A percentile compares a stretch with the other conserved stretches of the same genome.
Evolutionary conservation across 1,284 basidiomycete genomes (phyloP).

Genomic region (Tilletiaria anomala): DNA sequence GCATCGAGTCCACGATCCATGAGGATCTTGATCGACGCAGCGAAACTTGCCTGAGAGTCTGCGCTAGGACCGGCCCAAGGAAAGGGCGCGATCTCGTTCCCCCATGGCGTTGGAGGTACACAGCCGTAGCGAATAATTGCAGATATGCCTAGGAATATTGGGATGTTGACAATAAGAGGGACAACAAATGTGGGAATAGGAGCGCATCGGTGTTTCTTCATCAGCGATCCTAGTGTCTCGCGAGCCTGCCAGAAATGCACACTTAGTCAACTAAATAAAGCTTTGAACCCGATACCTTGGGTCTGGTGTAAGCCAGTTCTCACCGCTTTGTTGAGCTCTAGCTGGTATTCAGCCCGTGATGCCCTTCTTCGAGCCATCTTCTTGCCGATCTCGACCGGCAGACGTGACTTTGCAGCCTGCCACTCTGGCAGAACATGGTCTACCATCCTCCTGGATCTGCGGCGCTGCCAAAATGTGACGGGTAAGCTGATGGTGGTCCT

Average conservation of each 20-base stretch:
- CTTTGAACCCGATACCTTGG: not conserved
- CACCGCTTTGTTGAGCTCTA: slow-evolving; percentile 35
- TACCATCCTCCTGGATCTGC: slow-evolving; percentile 52
- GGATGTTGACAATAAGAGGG: slow-evolving; percentile 23
- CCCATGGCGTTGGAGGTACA: slow-evolving; percentile 11
- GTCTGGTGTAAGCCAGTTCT: not conserved
- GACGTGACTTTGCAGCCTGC: slow-evolving; percentile 45
- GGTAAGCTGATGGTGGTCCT: slow-evolving; percentile 58
- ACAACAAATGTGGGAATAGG: slow-evolving; percentile 21
- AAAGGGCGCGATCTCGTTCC: not conserved
- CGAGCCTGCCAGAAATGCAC: slow-evolving; percentile 6
- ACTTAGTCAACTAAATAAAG: not conserved
- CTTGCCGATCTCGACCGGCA: slow-evolving; percentile 44
- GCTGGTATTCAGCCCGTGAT: slow-evolving; percentile 45
- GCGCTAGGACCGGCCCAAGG: slow-evolving; percentile 1
- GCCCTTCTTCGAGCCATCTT: slow-evolving; percentile 46
- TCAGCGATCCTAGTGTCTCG: slow-evolving; percentile 15
- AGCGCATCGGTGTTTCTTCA: slow-evolving; percentile 19
- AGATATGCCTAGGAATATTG: slow-evolving; percentile 26
- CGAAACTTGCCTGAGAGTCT: slow-evolving; percentile 19
- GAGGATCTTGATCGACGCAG: slow-evolving; percentile 16
- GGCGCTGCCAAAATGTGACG: slow-evolving; percentile 62
- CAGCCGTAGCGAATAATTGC: slow-evolving; percentile 21
- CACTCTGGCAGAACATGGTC: slow-evolving; percentile 57
- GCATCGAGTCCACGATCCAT: slow-evolving; percentile 27